phyloP scores from a whole-genome alignment of 352 stramenopile species.

The Phytophthora capsici region DNA sequence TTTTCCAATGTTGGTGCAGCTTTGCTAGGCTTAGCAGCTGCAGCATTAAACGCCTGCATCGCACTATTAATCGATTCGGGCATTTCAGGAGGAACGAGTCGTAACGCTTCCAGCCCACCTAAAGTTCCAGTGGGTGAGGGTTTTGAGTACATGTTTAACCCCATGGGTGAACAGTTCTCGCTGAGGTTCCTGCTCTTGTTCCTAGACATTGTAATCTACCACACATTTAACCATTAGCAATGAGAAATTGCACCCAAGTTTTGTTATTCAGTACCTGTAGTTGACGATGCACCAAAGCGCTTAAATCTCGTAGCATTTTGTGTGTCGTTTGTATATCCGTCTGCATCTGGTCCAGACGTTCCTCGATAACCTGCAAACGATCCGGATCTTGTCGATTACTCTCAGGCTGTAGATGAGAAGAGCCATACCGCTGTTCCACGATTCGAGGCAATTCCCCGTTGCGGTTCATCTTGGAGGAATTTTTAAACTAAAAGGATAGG shows the following conservation, averaged over 20 bases:
- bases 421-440: conserved; percentile 13
- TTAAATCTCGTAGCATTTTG: conserved; percentile 60
- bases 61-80: conserved; percentile 16
- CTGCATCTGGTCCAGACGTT: conserved; percentile 52
- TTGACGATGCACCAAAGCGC: conserved; percentile 52
- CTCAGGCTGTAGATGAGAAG: not conserved
- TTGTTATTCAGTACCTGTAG: conserved; percentile 38
- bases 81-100: conserved; percentile 27
- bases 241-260: not conserved
- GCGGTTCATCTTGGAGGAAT: conserved; percentile 22
- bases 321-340: conserved; percentile 48
- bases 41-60: conserved; percentile 10
- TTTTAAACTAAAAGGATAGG: too few relatives aligned
- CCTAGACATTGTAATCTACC: conserved; percentile 30
- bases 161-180: conserved; percentile 35
- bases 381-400: conserved; percentile 7
- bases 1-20: conserved; percentile 6
- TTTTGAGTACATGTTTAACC: conserved; percentile 23
- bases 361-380: conserved; percentile 38
- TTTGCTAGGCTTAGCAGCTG: conserved; percentile 2
- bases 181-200: conserved; percentile 47
- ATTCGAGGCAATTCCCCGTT: conserved; percentile 20
- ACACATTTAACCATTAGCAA: not conserved
- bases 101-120: conserved; percentile 23
- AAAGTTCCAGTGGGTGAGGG: conserved; percentile 6